Evolutionary conservation across 148 eudicot genomes (phyloP).

Genomic region (Fagopyrum tataricum): DNA sequence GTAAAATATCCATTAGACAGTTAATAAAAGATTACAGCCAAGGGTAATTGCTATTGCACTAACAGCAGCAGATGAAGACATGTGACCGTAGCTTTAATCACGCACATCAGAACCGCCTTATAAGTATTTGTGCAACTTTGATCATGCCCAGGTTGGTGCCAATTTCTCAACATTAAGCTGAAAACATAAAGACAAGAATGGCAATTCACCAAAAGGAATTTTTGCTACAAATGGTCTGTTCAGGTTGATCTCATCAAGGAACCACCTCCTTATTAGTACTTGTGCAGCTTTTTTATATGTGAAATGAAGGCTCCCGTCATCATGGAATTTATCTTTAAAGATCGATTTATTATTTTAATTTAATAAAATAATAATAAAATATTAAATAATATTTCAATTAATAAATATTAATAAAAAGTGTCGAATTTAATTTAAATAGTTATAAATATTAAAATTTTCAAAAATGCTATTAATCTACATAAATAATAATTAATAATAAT

Average conservation of each 20-base stretch:
- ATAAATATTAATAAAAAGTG: too few species aligned
- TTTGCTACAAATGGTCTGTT: constrained; percentile 61
- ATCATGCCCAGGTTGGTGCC: constrained; percentile 97
- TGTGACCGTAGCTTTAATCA: constrained; percentile 47
- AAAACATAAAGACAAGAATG: constrained; percentile 91
- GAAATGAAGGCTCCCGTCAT: too few species aligned
- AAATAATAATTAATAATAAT: too few species aligned
- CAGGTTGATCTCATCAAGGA: constrained; percentile 75
- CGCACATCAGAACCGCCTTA: constrained; percentile 63
- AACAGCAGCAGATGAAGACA: constrained; percentile 31
- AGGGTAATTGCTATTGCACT: constrained; percentile 47
- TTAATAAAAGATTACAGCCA: constrained; percentile 84
- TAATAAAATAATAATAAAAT: too few species aligned
- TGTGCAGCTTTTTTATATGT: too few species aligned
- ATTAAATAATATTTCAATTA: too few species aligned
- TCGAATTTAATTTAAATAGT: too few species aligned
- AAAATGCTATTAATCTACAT: too few species aligned
- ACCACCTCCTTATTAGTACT: too few species aligned
- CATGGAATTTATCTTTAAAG: constrained; percentile 81
- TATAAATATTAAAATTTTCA: too few species aligned
- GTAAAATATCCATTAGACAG: constrained; percentile 95
- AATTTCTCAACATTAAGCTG: constrained; percentile 90
- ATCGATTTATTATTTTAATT: constrained; percentile 92
- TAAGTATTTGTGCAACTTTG: constrained; percentile 42
- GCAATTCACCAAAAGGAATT: constrained; percentile 72